Base-by-base conservation (phyloP, 2,329 filamentous ascomycete genomes). In the Xylariaceae sp. region DNA sequence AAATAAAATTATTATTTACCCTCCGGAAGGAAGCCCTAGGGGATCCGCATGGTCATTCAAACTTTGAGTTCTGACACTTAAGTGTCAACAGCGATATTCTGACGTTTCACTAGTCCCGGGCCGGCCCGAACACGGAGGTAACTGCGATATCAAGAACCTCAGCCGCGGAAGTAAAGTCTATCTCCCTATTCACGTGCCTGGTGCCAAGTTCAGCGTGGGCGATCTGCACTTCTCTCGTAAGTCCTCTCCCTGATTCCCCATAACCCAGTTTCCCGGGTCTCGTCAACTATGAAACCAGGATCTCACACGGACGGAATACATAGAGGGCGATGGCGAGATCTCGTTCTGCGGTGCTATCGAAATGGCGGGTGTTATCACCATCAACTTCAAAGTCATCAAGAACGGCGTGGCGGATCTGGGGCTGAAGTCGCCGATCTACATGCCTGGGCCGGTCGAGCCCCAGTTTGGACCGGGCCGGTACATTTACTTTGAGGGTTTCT, bases 131-230 rank as follows among this genome's bases (percentile, higher is more conserved):
- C 88, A 95, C 63, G 91, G 91, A 11, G 91, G 91, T 0, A 95
- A 95, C 65, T 94, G 89, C 67, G 90, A 96, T 62, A 94, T 95
- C 71, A 95, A 95, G 74, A 94, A 94, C 64, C 76, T 95, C 32
- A 87, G 81, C 1, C 77, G 89, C 5, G 89, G 89, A 1, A 86
- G 80, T 55, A 92, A 91, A 67, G 88, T 95, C 0, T 96, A 91
- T 68, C 79, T 96, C 0, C 91, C 91, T 0, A 87, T 96, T 0
- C 91, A 95, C 65, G 89, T 96, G 3, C 73, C 79, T 0, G 91
- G 91, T 0, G 91, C 91, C 44, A 95, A 95, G 67, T 96, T 96
- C 72, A 88, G 83, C 43, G 91, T 96, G 0, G 91, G 91, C 9
- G 91, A 96, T 68, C 73, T 95, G 37, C 90, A 95, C 71, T 95